These are phyloP conservation scores for Citrus cavaleriei DNA, from an alignment of 345 rosid genomes.

Conservation along the genomic window DNA sequence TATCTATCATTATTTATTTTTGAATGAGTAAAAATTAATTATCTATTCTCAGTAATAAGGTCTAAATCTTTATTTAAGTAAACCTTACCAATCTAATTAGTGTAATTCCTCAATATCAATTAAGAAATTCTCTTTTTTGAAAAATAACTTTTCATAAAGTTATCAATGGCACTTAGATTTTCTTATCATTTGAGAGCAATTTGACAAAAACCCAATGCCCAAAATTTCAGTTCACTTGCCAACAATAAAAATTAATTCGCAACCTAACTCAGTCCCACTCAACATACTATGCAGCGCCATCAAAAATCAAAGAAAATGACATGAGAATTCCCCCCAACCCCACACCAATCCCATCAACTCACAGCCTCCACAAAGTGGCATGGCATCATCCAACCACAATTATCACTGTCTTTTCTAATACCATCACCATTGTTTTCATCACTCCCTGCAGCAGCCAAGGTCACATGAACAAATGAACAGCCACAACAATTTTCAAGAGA, in stretches of 20 bases:
- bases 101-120: no score
- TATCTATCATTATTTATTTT: no score
- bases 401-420: not conserved
- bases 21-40: no score
- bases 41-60: no score
- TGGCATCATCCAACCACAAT: not conserved
- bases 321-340: not conserved
- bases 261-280: slow-evolving; percentile 4
- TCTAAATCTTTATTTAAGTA: no score
- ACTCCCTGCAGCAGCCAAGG: not conserved
- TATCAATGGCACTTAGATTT: not conserved
- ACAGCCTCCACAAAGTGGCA: slow-evolving; percentile 3
- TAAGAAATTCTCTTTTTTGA: no score
- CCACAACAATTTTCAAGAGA: not conserved
- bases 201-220: slow-evolving; percentile 1
- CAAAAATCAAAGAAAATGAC: not conserved
- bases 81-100: no score
- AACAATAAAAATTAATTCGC: not conserved
- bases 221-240: not conserved
- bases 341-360: not conserved
- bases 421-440: not conserved
- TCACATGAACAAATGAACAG: not conserved
- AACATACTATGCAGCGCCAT: not conserved
- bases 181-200: not conserved
- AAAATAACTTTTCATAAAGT: no score